Conservation (phyloP, 768 basidiomycete genomes). For the Daedalea quercina region DNA sequence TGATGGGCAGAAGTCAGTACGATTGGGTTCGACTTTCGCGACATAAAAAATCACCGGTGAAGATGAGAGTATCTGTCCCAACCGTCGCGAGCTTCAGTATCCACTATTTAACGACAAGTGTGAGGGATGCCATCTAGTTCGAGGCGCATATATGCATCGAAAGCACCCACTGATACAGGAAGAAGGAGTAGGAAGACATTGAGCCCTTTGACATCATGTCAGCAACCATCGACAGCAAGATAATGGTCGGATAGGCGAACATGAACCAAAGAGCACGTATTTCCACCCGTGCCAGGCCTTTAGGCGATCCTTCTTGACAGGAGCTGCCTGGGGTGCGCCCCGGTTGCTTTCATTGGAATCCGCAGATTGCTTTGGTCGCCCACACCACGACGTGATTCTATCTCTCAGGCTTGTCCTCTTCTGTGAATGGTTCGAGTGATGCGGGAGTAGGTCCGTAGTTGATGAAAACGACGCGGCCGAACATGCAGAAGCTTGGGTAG, state of each 20-base stretch:
- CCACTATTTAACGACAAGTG: conserved; percentile 37
- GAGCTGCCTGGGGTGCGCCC: background rate
- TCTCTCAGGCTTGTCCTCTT: conserved; percentile 1
- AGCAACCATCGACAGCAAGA: background rate
- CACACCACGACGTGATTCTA: conserved; percentile 6
- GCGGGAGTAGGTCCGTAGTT: conserved; percentile 15
- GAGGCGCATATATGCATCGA: background rate
- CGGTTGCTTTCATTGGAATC: conserved; percentile 8
- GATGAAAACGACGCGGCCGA: conserved; percentile 18
- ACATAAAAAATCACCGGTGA: conserved; percentile 51
- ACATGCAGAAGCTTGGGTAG: conserved; percentile 10
- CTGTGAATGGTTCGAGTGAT: background rate
- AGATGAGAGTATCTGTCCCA: conserved; percentile 47
- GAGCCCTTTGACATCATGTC: conserved; percentile 41
- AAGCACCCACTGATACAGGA: conserved; percentile 53
- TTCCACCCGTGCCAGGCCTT: conserved; percentile 43
- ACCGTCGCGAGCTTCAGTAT: conserved; percentile 41
- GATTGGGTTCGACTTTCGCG: too few species aligned
- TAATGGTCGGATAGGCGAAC: conserved; percentile 28
- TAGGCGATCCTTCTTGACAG: conserved; percentile 2
- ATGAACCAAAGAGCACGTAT: conserved; percentile 47
- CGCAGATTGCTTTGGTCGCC: conserved; percentile 5
- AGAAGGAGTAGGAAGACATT: conserved; percentile 61
- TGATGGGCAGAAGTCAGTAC: too few species aligned
- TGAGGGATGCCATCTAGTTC: background rate